Conservation (phyloP, 2,329 filamentous ascomycete species). For the Mycosphaerella arachidis region DNA sequence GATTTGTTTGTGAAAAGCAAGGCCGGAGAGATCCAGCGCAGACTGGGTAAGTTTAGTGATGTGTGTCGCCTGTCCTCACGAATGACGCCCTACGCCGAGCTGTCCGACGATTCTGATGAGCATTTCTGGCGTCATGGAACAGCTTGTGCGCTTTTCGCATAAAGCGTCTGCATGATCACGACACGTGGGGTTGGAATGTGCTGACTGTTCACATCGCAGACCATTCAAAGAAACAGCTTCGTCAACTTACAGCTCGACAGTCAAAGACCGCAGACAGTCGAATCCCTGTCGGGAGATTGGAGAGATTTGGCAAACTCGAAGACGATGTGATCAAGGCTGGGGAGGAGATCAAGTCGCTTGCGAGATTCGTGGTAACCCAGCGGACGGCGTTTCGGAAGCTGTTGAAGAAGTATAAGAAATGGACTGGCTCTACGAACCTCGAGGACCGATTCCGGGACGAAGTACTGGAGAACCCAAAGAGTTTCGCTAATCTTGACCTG, state of each 20-base stretch:
- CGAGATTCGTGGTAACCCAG: slow-evolving; percentile 70
- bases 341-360: slow-evolving; percentile 65
- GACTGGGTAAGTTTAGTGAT: slow-evolving; percentile 53
- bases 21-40: slow-evolving; percentile 67
- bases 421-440: slow-evolving; percentile 68
- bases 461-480: slow-evolving; percentile 62
- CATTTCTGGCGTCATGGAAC: background rate
- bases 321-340: slow-evolving; percentile 55
- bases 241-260: slow-evolving; percentile 22
- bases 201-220: background rate
- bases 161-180: background rate
- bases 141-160: background rate
- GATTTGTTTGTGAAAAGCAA: slow-evolving; percentile 76
- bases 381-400: slow-evolving; percentile 75
- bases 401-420: slow-evolving; percentile 83
- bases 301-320: slow-evolving; percentile 49
- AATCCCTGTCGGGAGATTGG: slow-evolving; percentile 43
- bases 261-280: slow-evolving; percentile 24
- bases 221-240: slow-evolving; percentile 24
- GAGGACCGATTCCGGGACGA: slow-evolving; percentile 62
- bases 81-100: background rate
- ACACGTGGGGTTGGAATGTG: background rate
- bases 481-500: slow-evolving; percentile 67
- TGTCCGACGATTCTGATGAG: background rate
- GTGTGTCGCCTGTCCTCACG: background rate